These are phyloP conservation scores for Mikania micrantha DNA, from an alignment of 129 eudicot genomes.

Conservation along the genomic window DNA sequence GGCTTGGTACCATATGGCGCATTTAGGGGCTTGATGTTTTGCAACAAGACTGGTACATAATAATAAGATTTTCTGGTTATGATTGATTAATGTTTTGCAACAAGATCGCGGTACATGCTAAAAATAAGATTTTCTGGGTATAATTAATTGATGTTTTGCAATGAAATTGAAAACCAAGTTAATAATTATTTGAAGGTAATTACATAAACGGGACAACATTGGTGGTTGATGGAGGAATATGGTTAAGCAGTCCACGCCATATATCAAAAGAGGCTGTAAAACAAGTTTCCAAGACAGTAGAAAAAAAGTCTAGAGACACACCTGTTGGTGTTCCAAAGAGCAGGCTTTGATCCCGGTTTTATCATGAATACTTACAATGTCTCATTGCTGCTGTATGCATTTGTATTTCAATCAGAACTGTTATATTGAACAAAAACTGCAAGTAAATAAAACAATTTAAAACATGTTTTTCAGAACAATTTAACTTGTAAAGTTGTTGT, in stretches of 20 bases:
- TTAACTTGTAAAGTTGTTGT: no score
- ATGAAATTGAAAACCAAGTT: not conserved
- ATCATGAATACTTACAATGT: not conserved
- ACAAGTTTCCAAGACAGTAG: constrained; percentile 39
- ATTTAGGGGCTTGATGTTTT: no score
- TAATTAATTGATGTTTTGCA: not conserved
- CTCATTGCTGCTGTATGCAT: not conserved
- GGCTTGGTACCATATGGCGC: no score
- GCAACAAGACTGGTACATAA: no score
- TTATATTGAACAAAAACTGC: not conserved
- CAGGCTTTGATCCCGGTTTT: constrained; percentile 27
- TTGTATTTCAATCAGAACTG: not conserved
- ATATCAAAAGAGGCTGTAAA: constrained; percentile 39
- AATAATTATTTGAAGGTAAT: constrained; percentile 28
- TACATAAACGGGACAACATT: constrained; percentile 41
- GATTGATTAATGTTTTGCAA: no score
- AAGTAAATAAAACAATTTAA: not conserved
- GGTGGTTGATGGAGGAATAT: constrained; percentile 44
- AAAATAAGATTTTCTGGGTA: no score
- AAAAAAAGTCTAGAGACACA: constrained; percentile 38
- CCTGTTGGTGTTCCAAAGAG: constrained; percentile 49
- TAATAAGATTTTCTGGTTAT: no score
- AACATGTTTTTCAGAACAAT: no score
- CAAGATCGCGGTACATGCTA: no score
- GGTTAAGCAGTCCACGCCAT: constrained; percentile 39